phyloP scores from a whole-genome alignment of 805 yeast genomes.

The Zygosaccharomyces pseudorouxii region DNA sequence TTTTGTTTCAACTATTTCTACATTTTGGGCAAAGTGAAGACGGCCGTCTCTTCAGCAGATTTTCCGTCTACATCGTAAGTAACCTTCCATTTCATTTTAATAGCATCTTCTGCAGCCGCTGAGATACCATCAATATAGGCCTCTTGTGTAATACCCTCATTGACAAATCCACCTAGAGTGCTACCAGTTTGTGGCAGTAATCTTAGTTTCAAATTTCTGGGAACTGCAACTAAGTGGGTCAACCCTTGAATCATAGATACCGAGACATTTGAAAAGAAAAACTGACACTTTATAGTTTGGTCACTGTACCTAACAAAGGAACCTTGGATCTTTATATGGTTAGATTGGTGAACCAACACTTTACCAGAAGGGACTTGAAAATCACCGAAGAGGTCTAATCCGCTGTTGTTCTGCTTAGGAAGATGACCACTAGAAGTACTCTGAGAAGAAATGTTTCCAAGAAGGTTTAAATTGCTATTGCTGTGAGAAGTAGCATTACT shows the following conservation, averaged over 20 bases:
- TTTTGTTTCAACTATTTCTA: conserved; percentile 10
- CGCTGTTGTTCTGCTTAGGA: conserved; percentile 8
- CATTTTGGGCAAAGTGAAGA: conserved; percentile 38
- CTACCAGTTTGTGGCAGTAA: conserved; percentile 61
- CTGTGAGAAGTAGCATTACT: conserved; percentile 17
- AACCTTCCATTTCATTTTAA: conserved; percentile 75
- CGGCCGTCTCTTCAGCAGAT: conserved; percentile 53
- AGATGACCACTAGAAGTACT: conserved; percentile 1
- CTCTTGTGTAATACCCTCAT: conserved; percentile 50
- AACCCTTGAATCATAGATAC: conserved; percentile 45
- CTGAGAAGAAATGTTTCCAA: conserved; percentile 9
- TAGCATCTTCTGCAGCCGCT: conserved; percentile 35
- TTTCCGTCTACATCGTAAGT: conserved; percentile 49
- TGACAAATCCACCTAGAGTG: conserved; percentile 43
- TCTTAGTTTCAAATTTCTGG: conserved; percentile 53
- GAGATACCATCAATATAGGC: conserved; percentile 34
- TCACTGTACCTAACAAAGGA: conserved; percentile 38
- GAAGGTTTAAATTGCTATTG: conserved; percentile 27
- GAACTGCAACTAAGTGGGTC: conserved; percentile 65
- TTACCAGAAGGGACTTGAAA: conserved; percentile 24
- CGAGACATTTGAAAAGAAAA: conserved; percentile 49
- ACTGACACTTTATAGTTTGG: conserved; percentile 41
- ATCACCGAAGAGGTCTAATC: conserved; percentile 19
- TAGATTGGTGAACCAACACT: conserved; percentile 41
- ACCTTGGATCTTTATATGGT: conserved; percentile 47